phyloP scores from a whole-genome alignment of 352 stramenopile genomes.

The Phytophthora kernoviae region DNA sequence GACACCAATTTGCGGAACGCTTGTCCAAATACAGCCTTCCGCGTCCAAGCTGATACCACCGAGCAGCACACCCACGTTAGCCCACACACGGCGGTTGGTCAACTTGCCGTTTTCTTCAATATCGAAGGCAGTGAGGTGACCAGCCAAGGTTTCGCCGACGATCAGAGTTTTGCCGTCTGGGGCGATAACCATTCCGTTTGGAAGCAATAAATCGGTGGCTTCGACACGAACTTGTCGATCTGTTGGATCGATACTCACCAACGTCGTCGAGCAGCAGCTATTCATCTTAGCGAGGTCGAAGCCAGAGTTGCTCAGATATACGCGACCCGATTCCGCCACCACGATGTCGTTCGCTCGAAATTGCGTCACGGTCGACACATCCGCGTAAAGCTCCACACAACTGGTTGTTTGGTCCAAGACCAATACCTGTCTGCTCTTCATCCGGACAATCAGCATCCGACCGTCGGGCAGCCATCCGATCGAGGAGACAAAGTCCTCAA shows the following conservation, averaged over 20 bases:
- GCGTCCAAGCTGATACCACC: conserved; percentile 69
- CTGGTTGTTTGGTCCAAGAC: conserved; percentile 36
- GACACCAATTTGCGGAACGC: conserved; percentile 52
- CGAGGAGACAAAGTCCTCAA: conserved; percentile 55
- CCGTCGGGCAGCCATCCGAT: conserved; percentile 66
- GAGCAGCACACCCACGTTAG: conserved; percentile 43
- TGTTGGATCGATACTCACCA: conserved; percentile 59
- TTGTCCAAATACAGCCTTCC: conserved; percentile 68
- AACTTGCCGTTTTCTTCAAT: conserved; percentile 47
- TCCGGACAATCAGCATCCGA: conserved; percentile 37
- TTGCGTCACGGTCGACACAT: conserved; percentile 51
- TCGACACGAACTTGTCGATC: conserved; percentile 50
- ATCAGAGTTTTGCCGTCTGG: conserved; percentile 71
- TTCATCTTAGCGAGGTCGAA: conserved; percentile 47
- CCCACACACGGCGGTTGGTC: conserved; percentile 59
- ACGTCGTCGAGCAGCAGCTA: conserved; percentile 46
- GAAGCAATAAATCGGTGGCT: conserved; percentile 57
- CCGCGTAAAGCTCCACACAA: conserved; percentile 46
- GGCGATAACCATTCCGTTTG: conserved; percentile 66
- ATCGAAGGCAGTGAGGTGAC: conserved; percentile 57
- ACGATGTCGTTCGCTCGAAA: conserved; percentile 67
- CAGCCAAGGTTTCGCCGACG: conserved; percentile 56
- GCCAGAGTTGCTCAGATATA: conserved; percentile 72
- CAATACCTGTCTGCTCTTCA: conserved; percentile 48
- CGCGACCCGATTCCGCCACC: conserved; percentile 37